Percentiles rank a stretch among this genome's conserved stretches.
phyloP scores from a whole-genome alignment of 2,329 filamentous ascomycete species.

The Colletotrichum melonis region DNA sequence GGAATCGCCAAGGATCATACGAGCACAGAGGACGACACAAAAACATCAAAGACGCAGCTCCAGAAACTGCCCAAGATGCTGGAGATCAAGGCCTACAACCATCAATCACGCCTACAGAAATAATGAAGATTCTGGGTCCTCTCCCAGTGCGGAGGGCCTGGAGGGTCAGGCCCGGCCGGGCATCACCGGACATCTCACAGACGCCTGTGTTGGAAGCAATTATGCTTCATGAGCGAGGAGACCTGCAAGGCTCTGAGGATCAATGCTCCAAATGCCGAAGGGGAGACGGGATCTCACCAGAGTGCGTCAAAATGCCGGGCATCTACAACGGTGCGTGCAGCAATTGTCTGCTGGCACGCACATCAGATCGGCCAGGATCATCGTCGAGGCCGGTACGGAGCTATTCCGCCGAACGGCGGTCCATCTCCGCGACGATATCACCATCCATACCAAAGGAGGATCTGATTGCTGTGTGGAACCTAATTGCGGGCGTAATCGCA shows the following conservation, averaged over 20 bases:
- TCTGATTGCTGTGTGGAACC: conserved; percentile 42
- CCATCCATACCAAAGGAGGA: conserved; percentile 38
- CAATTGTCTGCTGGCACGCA: conserved; percentile 41
- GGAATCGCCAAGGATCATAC: not conserved
- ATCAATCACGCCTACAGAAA: not conserved
- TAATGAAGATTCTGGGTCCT: not conserved
- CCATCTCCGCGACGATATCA: conserved; percentile 36
- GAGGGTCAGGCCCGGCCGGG: not conserved
- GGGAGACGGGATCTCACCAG: conserved; percentile 40
- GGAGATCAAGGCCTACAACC: not conserved
- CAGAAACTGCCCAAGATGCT: not conserved
- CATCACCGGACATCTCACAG: conserved; percentile 3
- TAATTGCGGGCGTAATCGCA: conserved; percentile 82
- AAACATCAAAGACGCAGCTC: not conserved
- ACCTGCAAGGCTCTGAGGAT: conserved; percentile 32
- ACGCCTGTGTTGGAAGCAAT: conserved; percentile 38
- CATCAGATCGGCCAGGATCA: conserved; percentile 11
- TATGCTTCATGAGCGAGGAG: conserved; percentile 41
- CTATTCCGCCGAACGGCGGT: conserved; percentile 29
- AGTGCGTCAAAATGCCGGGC: conserved; percentile 39
- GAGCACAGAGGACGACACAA: conserved; percentile 6
- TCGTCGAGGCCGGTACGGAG: conserved; percentile 16
- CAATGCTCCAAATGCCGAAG: conserved; percentile 39
- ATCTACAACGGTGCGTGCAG: conserved; percentile 38
- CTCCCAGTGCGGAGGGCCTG: conserved; percentile 21